phyloP scores from a whole-genome alignment of 805 yeast genomes.

The Dipodascus albidus region DNA sequence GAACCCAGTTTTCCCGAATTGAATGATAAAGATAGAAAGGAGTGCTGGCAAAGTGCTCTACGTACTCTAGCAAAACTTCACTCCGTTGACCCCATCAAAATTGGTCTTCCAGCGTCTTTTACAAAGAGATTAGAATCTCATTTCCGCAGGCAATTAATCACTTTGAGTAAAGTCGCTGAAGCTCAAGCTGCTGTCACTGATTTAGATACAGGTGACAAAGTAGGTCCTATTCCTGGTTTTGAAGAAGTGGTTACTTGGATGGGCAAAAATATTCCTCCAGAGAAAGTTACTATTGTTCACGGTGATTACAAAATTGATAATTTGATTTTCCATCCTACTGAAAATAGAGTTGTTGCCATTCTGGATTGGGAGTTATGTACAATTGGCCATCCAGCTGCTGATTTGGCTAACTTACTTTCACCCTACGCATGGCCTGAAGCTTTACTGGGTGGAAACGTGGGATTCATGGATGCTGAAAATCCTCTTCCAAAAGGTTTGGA shows the following conservation, averaged over 20 bases:
- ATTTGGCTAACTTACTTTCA: slow-evolving; percentile 45
- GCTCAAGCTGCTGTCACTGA: slow-evolving; percentile 27
- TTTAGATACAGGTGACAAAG: slow-evolving; percentile 20
- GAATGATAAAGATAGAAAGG: slow-evolving; percentile 18
- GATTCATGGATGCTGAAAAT: slow-evolving; percentile 7
- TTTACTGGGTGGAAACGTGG: slow-evolving; percentile 4
- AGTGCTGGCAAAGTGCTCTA: slow-evolving; percentile 39
- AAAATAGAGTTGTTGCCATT: slow-evolving; percentile 39
- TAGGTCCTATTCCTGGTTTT: slow-evolving; percentile 39
- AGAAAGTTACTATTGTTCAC: slow-evolving; percentile 38
- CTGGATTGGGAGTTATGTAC: slow-evolving; percentile 61
- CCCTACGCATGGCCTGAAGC: slow-evolving; percentile 36
- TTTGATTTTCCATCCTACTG: slow-evolving; percentile 45
- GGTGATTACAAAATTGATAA: slow-evolving; percentile 60
- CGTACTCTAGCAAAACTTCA: slow-evolving; percentile 40
- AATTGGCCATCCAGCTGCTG: slow-evolving; percentile 53
- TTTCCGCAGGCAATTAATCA: slow-evolving; percentile 40
- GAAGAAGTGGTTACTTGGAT: slow-evolving; percentile 33
- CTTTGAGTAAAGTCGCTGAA: slow-evolving; percentile 33
- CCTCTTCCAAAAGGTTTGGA: slow-evolving; percentile 18
- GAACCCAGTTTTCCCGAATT: slow-evolving; percentile 37
- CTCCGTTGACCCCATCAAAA: slow-evolving; percentile 32
- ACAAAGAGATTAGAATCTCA: slow-evolving; percentile 34
- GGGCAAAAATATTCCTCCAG: slow-evolving; percentile 34
- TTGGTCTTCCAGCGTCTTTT: slow-evolving; percentile 33